Base-by-base conservation (phyloP, 345 rosid species). In the Pistacia integerrima region DNA sequence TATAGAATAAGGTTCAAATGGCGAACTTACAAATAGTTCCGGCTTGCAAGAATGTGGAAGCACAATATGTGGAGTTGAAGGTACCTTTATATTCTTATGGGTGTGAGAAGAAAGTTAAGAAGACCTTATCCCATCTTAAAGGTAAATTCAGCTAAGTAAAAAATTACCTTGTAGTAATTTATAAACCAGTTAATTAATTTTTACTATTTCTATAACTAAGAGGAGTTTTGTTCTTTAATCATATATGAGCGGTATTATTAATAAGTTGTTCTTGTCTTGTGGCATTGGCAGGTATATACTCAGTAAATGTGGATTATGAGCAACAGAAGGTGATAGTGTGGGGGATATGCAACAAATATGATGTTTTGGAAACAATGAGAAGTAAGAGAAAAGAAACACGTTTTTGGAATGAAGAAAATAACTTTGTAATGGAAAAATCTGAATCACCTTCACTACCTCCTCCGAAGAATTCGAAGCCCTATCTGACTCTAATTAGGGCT, bases 41-140 rank as follows among this genome's bases (percentile, higher is more conserved):
- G 38, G 94, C 86, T 14, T 64, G 70, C 64, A 84, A 86, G 79
- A 87, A 84, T 74, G 97, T 94, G 84, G 97, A 94, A 90, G 88
- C 98, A 72, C 97, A 94, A 36, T 89, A 84, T 33, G 98, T 91
- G 82, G 97, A 91, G 84, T 90, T 94, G 97, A 90, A 88, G 94
- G 97, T 92, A 71, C 97, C 98, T 74, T 86, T 93, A 67, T 93
- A 94, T 77, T 90, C 97, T 70, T 82, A 90, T 66, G 98, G 98
- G 0, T 93, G 98, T 49, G 90, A 90, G 81, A 87, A 79, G 88
- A 93, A 94, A 85, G 77, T 93, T 49, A 91, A 88, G 87, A 93
- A 87, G 74, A 70, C 93, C 12, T 81, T 93, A 35, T 86, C 95
- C 78, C 89, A 87, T 82, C 89, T 90, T 87, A 94, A 89, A 87